A percentile compares a stretch with the other conserved stretches of the same genome.
Conservation (phyloP, 2,329 filamentous ascomycete genomes). For the Herpotrichia juniperi region DNA sequence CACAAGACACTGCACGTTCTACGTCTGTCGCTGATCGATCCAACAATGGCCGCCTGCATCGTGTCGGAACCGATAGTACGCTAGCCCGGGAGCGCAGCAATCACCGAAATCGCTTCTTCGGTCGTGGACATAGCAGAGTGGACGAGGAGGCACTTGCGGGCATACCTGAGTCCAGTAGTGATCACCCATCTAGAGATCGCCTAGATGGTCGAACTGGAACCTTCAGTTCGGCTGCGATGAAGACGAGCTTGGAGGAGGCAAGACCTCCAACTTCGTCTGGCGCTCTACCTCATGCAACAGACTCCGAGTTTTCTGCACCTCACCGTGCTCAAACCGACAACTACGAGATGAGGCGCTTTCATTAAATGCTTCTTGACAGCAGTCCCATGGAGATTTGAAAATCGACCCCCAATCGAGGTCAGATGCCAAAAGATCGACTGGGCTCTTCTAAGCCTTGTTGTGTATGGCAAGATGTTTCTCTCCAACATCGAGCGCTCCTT, state of each 20-base stretch:
- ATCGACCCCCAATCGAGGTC: too few species aligned
- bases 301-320: slow-evolving; percentile 25
- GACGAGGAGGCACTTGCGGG: slow-evolving; percentile 49
- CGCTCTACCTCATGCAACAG: slow-evolving; percentile 25
- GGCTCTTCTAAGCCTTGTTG: too few species aligned
- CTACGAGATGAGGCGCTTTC: slow-evolving; percentile 40
- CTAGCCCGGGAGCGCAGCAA: slow-evolving; percentile 46
- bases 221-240: slow-evolving; percentile 38
- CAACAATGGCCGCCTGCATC: slow-evolving; percentile 33
- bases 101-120: slow-evolving; percentile 68
- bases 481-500: too few species aligned
- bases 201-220: slow-evolving; percentile 44
- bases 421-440: too few species aligned
- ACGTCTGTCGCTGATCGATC: slow-evolving; percentile 29
- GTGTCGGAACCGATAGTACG: slow-evolving; percentile 42
- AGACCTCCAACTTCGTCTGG: slow-evolving; percentile 27
- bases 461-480: too few species aligned
- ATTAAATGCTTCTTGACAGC: too few species aligned
- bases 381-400: too few species aligned
- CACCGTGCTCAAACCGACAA: slow-evolving; percentile 35
- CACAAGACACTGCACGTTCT: slow-evolving; percentile 41
- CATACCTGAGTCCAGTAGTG: slow-evolving; percentile 47
- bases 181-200: slow-evolving; percentile 33
- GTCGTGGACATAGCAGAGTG: slow-evolving; percentile 44
- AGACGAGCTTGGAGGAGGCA: slow-evolving; percentile 27